phyloP scores from a whole-genome alignment of 2,329 filamentous ascomycete species.

The Nakataea oryzae region DNA sequence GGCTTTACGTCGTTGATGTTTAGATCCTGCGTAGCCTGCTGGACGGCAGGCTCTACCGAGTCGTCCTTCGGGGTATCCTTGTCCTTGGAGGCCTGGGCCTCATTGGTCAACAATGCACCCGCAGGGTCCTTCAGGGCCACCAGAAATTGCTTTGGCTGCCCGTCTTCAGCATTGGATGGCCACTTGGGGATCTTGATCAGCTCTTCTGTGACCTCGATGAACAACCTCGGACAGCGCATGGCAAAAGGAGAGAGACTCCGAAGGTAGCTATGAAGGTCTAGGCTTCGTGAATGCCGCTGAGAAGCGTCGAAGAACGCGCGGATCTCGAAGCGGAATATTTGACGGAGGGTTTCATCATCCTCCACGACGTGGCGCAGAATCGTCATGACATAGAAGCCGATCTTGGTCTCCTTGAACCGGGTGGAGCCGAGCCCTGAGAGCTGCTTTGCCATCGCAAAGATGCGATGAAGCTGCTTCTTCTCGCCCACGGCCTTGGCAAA shows the following conservation, averaged over 20 bases:
- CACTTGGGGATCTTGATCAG: slow-evolving; percentile 65
- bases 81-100: not conserved
- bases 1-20: slow-evolving; percentile 44
- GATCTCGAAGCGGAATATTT: slow-evolving; percentile 88
- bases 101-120: slow-evolving; percentile 9
- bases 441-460: slow-evolving; percentile 95
- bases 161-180: slow-evolving; percentile 20
- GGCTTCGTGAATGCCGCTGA: slow-evolving; percentile 37
- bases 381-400: slow-evolving; percentile 61
- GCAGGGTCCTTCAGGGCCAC: slow-evolving; percentile 30
- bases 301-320: slow-evolving; percentile 63
- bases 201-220: slow-evolving; percentile 81
- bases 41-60: slow-evolving; percentile 31
- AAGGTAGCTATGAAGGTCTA: slow-evolving; percentile 64
- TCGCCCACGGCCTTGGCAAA: slow-evolving; percentile 71
- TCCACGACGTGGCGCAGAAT: slow-evolving; percentile 89
- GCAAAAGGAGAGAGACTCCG: slow-evolving; percentile 70
- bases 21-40: slow-evolving; percentile 31
- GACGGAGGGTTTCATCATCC: slow-evolving; percentile 80
- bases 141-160: slow-evolving; percentile 18
- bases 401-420: slow-evolving; percentile 48
- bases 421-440: slow-evolving; percentile 69
- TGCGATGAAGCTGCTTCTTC: slow-evolving; percentile 76
- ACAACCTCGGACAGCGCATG: slow-evolving; percentile 72
- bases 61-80: slow-evolving; percentile 20